Base-by-base conservation (phyloP, 2,329 filamentous ascomycete species). In the Cladosporium sp. region DNA sequence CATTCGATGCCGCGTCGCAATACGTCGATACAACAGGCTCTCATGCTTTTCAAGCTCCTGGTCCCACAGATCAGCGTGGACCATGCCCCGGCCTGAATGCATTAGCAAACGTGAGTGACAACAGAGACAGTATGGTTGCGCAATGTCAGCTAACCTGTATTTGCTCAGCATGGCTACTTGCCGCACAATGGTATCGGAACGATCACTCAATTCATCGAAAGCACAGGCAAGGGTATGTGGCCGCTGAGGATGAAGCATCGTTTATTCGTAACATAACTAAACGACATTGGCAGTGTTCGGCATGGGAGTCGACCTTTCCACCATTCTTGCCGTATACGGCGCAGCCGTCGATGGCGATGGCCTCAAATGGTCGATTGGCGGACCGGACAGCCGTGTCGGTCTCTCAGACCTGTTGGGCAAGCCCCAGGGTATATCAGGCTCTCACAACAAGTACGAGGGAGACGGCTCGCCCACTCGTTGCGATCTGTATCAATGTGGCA, bases 401-500 rank as follows among this genome's bases (percentile, higher is more conserved):
- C 46, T 57, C 10, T 54, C 55, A 9, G 49, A 49, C 41, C 49
- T 63, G 9, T 57, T 64, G 28, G 59, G 60, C 22, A 56, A 61
- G 6, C 61, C 60, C 5, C 58, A 62, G 35, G 61, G 60, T 40
- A 52, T 64, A 14, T 58, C 56, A 33, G 60, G 59, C 31, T 59
- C 56, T 9, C 66, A 70, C 60, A 68, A 67, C 58, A 65, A 68
- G 53, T 70, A 68, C 54, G 68, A 70, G 59, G 54, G 53, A 11
- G 68, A 70, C 51, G 64, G 56, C 9, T 68, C 64, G 4, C 67
- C 68, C 3, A 65, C 62, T 9, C 57, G 68, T 14, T 61, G 58
- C 42, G 66, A 70, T 35, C 50, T 69, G 9, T 68, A 67, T 53
- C 45, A 61, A 31, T 52, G 44, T 1, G 64, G 64, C 38, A 58